Conservation (phyloP, 2,329 filamentous ascomycete genomes). For the Aaosphaeria arxii region DNA sequence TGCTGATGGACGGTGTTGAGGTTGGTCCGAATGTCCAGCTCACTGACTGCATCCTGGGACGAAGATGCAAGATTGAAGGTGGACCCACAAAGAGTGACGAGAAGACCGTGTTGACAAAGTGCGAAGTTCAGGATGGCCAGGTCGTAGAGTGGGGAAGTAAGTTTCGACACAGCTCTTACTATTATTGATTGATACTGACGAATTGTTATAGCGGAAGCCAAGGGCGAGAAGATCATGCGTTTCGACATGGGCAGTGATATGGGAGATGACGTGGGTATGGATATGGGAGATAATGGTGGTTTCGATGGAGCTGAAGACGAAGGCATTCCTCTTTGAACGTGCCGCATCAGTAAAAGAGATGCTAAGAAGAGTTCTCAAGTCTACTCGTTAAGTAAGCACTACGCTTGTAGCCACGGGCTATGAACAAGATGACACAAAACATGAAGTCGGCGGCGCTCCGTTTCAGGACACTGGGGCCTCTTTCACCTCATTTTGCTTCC, state of each 20-base stretch:
- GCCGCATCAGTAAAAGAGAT: too few relatives aligned
- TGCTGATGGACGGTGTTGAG: conserved; percentile 89
- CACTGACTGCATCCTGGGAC: conserved; percentile 82
- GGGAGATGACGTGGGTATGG: conserved; percentile 9
- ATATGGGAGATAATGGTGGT: background rate
- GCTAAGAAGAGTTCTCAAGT: too few relatives aligned
- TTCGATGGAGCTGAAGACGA: background rate
- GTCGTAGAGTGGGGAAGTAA: conserved; percentile 72
- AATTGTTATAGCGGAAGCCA: conserved; percentile 46
- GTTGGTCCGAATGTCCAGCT: conserved; percentile 82
- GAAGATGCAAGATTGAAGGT: conserved; percentile 78
- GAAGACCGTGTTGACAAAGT: conserved; percentile 69
- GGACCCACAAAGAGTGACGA: conserved; percentile 52
- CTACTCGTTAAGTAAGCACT: too few relatives aligned
- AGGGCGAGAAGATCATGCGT: conserved; percentile 62
- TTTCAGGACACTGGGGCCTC: too few relatives aligned
- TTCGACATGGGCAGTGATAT: conserved; percentile 39
- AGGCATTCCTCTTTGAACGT: background rate
- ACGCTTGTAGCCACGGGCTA: too few relatives aligned
- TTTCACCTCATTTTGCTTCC: conserved; percentile 8
- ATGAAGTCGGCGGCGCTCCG: too few relatives aligned
- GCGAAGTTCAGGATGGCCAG: conserved; percentile 85
- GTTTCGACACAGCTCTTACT: conserved; percentile 8
- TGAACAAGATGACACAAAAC: too few relatives aligned
- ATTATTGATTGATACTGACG: background rate